Evolutionary conservation across 768 basidiomycete species (phyloP).

Genomic region (Boletus insuetus): DNA sequence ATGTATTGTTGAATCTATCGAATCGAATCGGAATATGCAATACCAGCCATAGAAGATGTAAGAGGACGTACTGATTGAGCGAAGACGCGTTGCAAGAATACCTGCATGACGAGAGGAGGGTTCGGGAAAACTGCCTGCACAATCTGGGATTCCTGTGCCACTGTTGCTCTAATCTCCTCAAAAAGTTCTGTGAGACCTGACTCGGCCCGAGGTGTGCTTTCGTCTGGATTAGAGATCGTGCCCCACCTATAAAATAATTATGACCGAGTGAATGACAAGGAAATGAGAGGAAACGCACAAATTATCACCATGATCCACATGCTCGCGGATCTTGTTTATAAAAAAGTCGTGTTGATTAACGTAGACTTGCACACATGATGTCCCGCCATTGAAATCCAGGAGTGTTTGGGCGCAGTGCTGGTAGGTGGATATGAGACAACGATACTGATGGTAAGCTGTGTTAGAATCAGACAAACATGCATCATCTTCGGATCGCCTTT

Average conservation of each 20-base stretch:
- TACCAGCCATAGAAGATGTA: not conserved
- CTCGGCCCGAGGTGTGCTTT: slow-evolving; percentile 73
- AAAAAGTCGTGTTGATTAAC: slow-evolving; percentile 99
- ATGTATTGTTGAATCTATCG: slow-evolving; percentile 93
- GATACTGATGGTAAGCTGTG: slow-evolving; percentile 1
- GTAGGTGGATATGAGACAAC: slow-evolving; percentile 8
- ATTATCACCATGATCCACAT: slow-evolving; percentile 52
- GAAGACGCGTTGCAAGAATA: slow-evolving; percentile 95
- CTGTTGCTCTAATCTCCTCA: slow-evolving; percentile 83
- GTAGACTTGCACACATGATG: slow-evolving; percentile 96
- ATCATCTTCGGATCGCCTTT: slow-evolving; percentile 99
- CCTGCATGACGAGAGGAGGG: slow-evolving; percentile 95
- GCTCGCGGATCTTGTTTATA: slow-evolving; percentile 84
- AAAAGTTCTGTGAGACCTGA: slow-evolving; percentile 77
- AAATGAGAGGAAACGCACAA: slow-evolving; percentile 43
- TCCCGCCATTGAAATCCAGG: slow-evolving; percentile 95
- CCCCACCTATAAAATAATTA: slow-evolving; percentile 62
- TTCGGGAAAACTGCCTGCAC: slow-evolving; percentile 99
- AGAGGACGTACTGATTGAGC: slow-evolving; percentile 79
- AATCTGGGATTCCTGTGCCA: slow-evolving; percentile 94
- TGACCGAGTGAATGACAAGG: not conserved
- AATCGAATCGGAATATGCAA: slow-evolving; percentile 3
- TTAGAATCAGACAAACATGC: slow-evolving; percentile 61
- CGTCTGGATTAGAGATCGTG: slow-evolving; percentile 74
- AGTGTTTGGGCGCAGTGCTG: slow-evolving; percentile 97